Conservation (phyloP, 192 early-diverging fungal genomes). For the Funneliformis geosporum region DNA sequence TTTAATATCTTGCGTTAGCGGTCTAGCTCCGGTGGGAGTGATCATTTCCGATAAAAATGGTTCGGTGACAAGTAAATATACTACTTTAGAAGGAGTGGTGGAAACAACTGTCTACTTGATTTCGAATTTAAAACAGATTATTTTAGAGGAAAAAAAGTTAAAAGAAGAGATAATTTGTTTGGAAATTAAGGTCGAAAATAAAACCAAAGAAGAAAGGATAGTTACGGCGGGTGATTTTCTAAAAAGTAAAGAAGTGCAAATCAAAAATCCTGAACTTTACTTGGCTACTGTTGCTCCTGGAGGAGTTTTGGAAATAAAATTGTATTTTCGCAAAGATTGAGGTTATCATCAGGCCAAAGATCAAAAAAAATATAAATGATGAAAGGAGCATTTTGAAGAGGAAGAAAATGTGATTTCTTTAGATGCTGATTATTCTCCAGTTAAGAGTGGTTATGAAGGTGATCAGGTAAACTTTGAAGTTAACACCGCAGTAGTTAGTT, state of each 20-base stretch:
- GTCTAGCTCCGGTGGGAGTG: conserved; percentile 4
- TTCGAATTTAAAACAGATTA: conserved; percentile 19
- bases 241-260: too few relatives aligned
- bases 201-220: too few relatives aligned
- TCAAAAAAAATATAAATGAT: too few relatives aligned
- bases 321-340: too few relatives aligned
- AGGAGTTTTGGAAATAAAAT: too few relatives aligned
- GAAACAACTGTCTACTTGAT: conserved; percentile 18
- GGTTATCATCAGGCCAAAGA: too few relatives aligned
- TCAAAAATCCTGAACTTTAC: too few relatives aligned
- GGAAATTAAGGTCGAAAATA: too few relatives aligned
- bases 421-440: conserved; percentile 21
- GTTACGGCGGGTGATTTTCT: too few relatives aligned
- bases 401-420: conserved; percentile 17
- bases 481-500: neutral
- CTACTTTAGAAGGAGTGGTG: neutral
- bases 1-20: neutral
- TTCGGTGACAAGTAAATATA: conserved; percentile 12
- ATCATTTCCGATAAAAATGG: conserved; percentile 1
- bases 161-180: too few relatives aligned
- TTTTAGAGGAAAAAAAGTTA: conserved; percentile 19
- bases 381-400: neutral
- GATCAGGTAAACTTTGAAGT: conserved; percentile 13
- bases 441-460: too few relatives aligned
- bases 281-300: too few relatives aligned